Conservation (phyloP, 2,329 filamentous ascomycete species). For the Colletotrichum karsti region DNA sequence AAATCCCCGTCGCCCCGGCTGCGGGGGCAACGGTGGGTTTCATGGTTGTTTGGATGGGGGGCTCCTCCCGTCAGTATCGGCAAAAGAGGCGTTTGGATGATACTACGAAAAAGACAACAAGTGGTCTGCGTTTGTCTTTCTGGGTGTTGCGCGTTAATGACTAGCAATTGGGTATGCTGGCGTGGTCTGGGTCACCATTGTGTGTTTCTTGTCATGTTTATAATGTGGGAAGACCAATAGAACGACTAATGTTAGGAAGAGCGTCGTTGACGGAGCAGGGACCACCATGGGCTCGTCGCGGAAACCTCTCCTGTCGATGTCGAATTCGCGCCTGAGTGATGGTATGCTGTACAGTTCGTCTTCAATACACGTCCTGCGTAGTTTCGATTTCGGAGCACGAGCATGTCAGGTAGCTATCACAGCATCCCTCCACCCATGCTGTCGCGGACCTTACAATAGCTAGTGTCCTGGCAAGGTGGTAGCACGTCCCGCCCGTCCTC, state of each 20-base stretch:
- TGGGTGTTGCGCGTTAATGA: constrained; percentile 10
- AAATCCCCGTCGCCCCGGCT: neutral
- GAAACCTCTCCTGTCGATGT: neutral
- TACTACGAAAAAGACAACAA: constrained; percentile 11
- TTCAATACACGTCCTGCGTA: neutral
- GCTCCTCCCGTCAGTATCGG: constrained; percentile 5
- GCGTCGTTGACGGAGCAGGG: neutral
- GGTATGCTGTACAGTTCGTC: neutral
- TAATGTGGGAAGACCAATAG: neutral
- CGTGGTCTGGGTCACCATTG: constrained; percentile 2
- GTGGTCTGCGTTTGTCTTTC: constrained; percentile 15
- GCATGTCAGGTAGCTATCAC: neutral
- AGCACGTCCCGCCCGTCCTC: neutral
- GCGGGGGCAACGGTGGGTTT: neutral
- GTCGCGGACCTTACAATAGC: neutral
- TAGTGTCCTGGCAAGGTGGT: neutral
- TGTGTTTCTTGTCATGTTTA: constrained; percentile 18
- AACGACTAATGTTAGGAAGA: constrained; percentile 6
- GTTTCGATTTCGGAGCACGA: neutral
- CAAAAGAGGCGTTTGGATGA: constrained; percentile 19
- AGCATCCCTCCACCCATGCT: neutral
- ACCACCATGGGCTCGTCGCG: neutral
- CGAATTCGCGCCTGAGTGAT: neutral
- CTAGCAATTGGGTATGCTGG: constrained; percentile 11
- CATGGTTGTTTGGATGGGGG: constrained; percentile 20